These are phyloP conservation scores for Lachnellula occidentalis DNA, from an alignment of 2,329 filamentous ascomycete genomes.

Conservation along the genomic window DNA sequence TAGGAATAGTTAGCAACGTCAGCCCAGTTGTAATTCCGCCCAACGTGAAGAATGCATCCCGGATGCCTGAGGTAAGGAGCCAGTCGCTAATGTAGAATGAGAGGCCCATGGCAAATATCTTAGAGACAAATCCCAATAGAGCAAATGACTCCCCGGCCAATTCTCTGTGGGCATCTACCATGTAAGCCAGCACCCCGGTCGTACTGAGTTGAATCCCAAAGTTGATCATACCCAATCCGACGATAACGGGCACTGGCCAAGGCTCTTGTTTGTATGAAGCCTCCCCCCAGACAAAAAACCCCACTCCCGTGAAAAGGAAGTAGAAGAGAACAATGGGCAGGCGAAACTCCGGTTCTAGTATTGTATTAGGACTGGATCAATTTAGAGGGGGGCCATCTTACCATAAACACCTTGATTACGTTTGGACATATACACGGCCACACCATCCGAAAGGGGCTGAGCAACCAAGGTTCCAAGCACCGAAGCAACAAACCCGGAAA, in stretches of 20 bases:
- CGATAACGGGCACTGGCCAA: constrained; percentile 32
- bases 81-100: constrained; percentile 23
- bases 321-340: constrained; percentile 27
- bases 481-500: constrained; percentile 43
- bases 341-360: constrained; percentile 35
- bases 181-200: constrained; percentile 35
- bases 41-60: constrained; percentile 19
- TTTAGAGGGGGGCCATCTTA: constrained; percentile 1
- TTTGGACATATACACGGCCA: constrained; percentile 26
- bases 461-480: constrained; percentile 42
- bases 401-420: constrained; percentile 22
- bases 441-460: constrained; percentile 38
- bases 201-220: constrained; percentile 34
- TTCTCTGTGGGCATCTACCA: constrained; percentile 36
- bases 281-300: constrained; percentile 37
- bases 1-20: constrained; percentile 21
- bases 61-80: constrained; percentile 24
- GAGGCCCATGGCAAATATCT: constrained; percentile 33
- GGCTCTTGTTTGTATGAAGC: constrained; percentile 26
- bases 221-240: constrained; percentile 32
- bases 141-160: constrained; percentile 38
- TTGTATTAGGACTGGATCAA: constrained; percentile 12
- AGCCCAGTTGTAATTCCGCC: constrained; percentile 11
- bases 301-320: constrained; percentile 29
- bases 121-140: constrained; percentile 37